These are phyloP conservation scores for Miamiensis avidus DNA, from an alignment of 169 alveolate genomes.

Conservation along the genomic window DNA sequence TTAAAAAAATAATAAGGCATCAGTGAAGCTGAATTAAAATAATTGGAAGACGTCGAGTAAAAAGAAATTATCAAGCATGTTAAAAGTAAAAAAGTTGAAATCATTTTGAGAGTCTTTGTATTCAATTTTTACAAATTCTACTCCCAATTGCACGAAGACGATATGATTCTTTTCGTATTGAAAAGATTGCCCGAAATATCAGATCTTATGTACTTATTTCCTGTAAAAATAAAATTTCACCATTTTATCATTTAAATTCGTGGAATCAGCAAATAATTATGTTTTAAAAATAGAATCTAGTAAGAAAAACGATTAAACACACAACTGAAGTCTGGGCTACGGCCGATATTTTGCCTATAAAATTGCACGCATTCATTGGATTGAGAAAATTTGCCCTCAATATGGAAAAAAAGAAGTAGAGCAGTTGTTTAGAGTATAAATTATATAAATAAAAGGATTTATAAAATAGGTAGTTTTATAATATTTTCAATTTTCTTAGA, in stretches of 20 bases:
- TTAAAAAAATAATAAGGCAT: too few relatives aligned
- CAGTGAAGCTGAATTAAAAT: too few relatives aligned
- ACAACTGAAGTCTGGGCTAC: conserved; percentile 22
- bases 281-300: background rate
- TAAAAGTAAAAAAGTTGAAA: conserved; percentile 10
- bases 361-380: conserved; percentile 12
- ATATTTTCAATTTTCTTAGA: background rate
- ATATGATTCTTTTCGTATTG: conserved; percentile 12
- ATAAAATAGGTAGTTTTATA: background rate
- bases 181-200: conserved; percentile 7
- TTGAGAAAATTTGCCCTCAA: conserved; percentile 14
- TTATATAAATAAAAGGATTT: too few relatives aligned
- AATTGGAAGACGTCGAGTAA: background rate
- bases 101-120: conserved; percentile 21
- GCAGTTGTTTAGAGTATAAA: conserved; percentile 16
- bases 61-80: background rate
- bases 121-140: conserved; percentile 10
- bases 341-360: background rate
- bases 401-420: conserved; percentile 15
- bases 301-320: conserved; percentile 7
- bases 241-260: background rate
- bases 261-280: background rate
- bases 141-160: conserved; percentile 14
- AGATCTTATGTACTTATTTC: conserved; percentile 15
- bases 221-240: background rate